phyloP scores from a whole-genome alignment of 805 yeast species.

The Hanseniaspora lindneri region DNA sequence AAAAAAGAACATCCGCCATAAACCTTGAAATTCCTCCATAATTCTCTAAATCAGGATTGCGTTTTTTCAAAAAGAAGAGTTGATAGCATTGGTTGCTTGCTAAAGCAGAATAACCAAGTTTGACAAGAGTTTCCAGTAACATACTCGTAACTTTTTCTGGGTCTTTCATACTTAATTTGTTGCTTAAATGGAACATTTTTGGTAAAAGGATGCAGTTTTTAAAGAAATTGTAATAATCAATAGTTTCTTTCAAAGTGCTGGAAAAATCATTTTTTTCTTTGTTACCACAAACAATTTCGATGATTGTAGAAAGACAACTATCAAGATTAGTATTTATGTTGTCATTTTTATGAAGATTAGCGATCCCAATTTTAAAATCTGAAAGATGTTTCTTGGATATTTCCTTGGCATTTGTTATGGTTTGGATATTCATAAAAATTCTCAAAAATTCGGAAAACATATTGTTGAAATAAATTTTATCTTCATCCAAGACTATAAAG shows the following conservation, averaged over 20 bases:
- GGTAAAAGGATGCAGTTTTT: not conserved
- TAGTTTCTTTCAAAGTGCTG: not conserved
- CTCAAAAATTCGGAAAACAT: not conserved
- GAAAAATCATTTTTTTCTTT: not conserved
- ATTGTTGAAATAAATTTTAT: not conserved
- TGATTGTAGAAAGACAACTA: not conserved
- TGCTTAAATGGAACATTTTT: not conserved
- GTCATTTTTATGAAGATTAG: not conserved
- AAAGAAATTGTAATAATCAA: not conserved
- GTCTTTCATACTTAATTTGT: not conserved
- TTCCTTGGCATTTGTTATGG: not conserved
- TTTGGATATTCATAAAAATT: not conserved
- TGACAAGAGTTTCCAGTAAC: not conserved
- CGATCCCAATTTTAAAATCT: not conserved
- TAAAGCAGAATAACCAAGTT: slow-evolving; percentile 8
- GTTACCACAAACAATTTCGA: not conserved
- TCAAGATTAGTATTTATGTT: not conserved
- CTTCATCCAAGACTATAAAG: not conserved
- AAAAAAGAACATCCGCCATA: not conserved
- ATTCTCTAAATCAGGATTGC: not conserved
- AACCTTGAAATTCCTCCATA: not conserved
- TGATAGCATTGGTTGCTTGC: slow-evolving; percentile 12
- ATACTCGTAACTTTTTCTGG: not conserved
- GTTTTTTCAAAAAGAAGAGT: not conserved
- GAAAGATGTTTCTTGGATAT: not conserved